phyloP scores from a whole-genome alignment of 139 green algal genomes.

The Asterochloris erici region DNA sequence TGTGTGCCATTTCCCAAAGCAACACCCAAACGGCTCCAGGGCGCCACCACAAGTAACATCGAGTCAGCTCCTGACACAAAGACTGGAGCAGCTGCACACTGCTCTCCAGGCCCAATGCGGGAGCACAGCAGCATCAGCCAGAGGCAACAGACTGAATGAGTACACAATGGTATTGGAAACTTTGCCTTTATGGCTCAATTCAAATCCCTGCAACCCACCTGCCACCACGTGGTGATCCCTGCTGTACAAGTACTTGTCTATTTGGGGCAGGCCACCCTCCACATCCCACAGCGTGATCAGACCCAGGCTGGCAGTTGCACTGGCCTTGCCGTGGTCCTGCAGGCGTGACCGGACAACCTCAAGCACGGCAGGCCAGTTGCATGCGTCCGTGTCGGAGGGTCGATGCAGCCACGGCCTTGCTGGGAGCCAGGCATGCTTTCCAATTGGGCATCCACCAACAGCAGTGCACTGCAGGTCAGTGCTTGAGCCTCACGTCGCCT shows the following conservation, averaged over 20 bases:
- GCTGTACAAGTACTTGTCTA: conserved; percentile 98
- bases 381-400: neutral
- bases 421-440: neutral
- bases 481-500: neutral
- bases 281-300: conserved; percentile 96
- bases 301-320: conserved; percentile 85
- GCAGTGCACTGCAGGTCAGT: neutral
- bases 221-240: conserved; percentile 73
- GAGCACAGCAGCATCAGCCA: too few species aligned
- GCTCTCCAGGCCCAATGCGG: too few species aligned
- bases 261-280: conserved; percentile 91
- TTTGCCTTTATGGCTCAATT: too few species aligned
- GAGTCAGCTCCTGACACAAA: too few species aligned
- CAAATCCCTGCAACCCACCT: conserved; percentile 45
- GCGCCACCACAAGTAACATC: too few species aligned
- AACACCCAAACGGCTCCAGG: too few species aligned
- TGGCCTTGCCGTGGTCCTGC: conserved; percentile 95
- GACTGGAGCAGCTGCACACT: too few species aligned
- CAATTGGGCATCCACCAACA: neutral
- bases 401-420: neutral
- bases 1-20: too few species aligned
- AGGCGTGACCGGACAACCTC: neutral
- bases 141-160: too few species aligned
- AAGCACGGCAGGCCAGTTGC: neutral
- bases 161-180: too few species aligned